Evolutionary conservation across 148 eudicot genomes (phyloP), one percentile per base, ranked within the genome.

Genomic region (Chenopodium suecicum): DNA sequence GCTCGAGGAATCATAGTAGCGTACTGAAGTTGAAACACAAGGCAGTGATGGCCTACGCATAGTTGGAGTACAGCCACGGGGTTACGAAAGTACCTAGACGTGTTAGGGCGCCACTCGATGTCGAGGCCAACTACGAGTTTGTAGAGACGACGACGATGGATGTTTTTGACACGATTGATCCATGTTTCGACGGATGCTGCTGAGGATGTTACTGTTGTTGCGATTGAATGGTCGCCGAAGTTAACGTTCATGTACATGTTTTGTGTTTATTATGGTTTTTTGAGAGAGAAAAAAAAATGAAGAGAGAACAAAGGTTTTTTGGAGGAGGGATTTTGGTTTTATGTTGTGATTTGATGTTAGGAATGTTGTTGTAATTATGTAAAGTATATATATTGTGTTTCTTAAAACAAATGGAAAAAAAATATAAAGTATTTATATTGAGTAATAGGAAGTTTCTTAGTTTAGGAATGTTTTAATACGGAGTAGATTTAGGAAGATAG

Each of bases 101-200:
- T 58, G 73, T 79, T 85, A 5, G 87, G 86, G 50, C 82, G 87
- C 89, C 89, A 87, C 66, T 87, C 87, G 78, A 87, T 74, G 68
- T 87, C 88, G 79, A 88, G 86, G 52, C 89, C 89, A 63, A 87
- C 85, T 76, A 89, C 37, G 34, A 87, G 82, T 63, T 31, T 65
- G 83, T 29, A 77, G 71, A 76, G 75, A 7, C 64, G 64, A 60
- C 78, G 66, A 19, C 50, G 68, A 58, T 82, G 66, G 74, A 66
- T 67, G 25, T 5, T 2, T 25, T 66, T 41, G 66, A 75, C 50
- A 31, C 20, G 8, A 65, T 31, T 2, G 32, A 82, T 54, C 84
- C 84, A 82, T 0, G 52, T 20, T 34, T 1, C 44, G 4, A 75
- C 80, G 4, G 25, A 12, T 1, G n/a, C 54, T 8, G 69, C 12